Evolutionary conservation across 108 stramenopile genomes (phyloP), one percentile per base, ranked within the genome.

Genomic region (Cyclostephanos invisitatus): DNA sequence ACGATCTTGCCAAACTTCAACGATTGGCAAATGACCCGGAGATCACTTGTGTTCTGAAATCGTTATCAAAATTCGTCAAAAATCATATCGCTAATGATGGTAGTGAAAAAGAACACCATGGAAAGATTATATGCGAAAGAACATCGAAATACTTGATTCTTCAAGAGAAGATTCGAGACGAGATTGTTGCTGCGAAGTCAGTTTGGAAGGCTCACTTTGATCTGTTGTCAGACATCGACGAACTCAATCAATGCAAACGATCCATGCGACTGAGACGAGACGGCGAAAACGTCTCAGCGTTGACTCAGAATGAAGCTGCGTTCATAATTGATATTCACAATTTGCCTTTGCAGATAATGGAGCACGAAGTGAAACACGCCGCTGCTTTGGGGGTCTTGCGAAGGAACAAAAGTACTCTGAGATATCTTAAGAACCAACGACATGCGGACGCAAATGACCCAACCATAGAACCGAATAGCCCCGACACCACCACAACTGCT

Each of bases 181-280:
- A 85, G 76, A 67, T 68, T 18, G 37, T 62, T 28, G 79, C 75
- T 12, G 89, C 87, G 29, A 73, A 72, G 46, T 46, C 68, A 29
- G 51, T 64, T n/a, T 90, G 89, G 89, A 62, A 81, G 56, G 61
- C 83, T 7, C 89, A 87, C 44, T 81, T 90, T 48, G 86, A 90
- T 47, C 50, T 90, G 15, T 60, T 90, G 49, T 84, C 81, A 60
- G 86, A 85, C 50, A 72, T 86, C n/a, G 89, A 90, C 70, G 89
- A 90, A 62, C 49, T 90, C 35, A 74, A 78, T 48, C 77, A 83
- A 44, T 83, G 84, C 55, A 88, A 90, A 61, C 46, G 71, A 51
- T 46, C 84, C 6, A 86, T 86, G 80, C 65, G 89, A 21, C 67
- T 90, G 32, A 32, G 38, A 2, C 44, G 62, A 10, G 74, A 78